These are phyloP conservation scores for Corylus americana DNA, from an alignment of 306 rosid species.

Conservation along the genomic window DNA sequence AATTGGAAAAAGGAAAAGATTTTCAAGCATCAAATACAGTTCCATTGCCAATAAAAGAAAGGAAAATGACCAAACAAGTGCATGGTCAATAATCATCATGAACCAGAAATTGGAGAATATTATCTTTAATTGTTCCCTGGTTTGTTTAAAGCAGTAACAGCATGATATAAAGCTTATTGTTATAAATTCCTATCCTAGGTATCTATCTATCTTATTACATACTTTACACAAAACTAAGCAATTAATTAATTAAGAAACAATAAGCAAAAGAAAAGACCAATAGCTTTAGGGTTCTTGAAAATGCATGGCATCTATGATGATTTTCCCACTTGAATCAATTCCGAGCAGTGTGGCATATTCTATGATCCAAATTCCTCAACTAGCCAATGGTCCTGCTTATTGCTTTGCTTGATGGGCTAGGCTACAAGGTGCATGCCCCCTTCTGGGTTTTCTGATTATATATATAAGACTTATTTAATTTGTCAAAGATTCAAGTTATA, in stretches of 20 bases:
- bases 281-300: background rate
- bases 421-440: too few relatives aligned
- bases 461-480: too few relatives aligned
- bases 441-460: background rate
- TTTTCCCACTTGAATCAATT: background rate
- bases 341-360: background rate
- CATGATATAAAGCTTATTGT: background rate
- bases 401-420: background rate
- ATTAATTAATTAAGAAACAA: background rate
- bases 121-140: background rate
- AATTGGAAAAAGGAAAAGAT: background rate
- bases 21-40: background rate
- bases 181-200: background rate
- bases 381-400: background rate
- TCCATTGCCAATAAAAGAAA: background rate
- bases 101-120: background rate
- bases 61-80: background rate
- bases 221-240: background rate
- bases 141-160: background rate
- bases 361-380: background rate
- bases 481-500: too few relatives aligned
- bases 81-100: background rate
- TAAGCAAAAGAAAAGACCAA: background rate
- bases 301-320: background rate
- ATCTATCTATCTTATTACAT: background rate